Percentiles rank a stretch among this genome's conserved stretches.
Evolutionary conservation across 192 early-diverging fungal genomes (phyloP).

Genomic region (Umbelopsis sp.): DNA sequence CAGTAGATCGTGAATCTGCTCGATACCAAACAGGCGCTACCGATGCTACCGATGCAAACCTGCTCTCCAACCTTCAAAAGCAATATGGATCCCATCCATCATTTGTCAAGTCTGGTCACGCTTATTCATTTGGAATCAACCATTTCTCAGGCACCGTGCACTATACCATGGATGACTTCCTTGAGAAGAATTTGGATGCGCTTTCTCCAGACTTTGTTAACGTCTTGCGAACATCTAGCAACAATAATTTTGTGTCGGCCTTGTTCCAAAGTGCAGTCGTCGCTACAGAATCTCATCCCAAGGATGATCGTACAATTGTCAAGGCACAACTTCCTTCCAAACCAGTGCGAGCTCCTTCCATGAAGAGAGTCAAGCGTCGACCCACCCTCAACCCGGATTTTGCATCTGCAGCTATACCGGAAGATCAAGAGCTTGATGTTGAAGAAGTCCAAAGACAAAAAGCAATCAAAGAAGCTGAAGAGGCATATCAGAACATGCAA

Average conservation of each 20-base stretch:
- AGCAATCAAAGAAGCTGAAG: slow-evolving; percentile 27
- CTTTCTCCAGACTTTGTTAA: slow-evolving; percentile 83
- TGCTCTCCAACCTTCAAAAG: slow-evolving; percentile 41
- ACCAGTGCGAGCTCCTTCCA: slow-evolving; percentile 72
- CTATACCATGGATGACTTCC: slow-evolving; percentile 81
- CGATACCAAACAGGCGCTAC: slow-evolving; percentile 46
- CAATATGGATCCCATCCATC: slow-evolving; percentile 39
- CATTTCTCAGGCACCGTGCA: slow-evolving; percentile 74
- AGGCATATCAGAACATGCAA: slow-evolving; percentile 42
- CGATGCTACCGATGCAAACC: slow-evolving; percentile 53
- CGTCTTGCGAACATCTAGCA: slow-evolving; percentile 70
- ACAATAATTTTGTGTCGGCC: slow-evolving; percentile 73
- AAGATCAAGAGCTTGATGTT: slow-evolving; percentile 22
- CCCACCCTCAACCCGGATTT: slow-evolving; percentile 20
- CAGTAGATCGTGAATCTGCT: slow-evolving; percentile 50
- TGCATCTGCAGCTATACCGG: slow-evolving; percentile 26
- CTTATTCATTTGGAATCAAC: slow-evolving; percentile 68
- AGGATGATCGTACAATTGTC: slow-evolving; percentile 75
- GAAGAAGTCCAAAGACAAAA: slow-evolving; percentile 28
- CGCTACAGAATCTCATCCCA: slow-evolving; percentile 74
- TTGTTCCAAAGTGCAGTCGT: slow-evolving; percentile 78
- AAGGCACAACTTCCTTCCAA: slow-evolving; percentile 76
- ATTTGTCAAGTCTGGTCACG: slow-evolving; percentile 41
- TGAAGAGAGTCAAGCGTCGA: slow-evolving; percentile 51
- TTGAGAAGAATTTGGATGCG: slow-evolving; percentile 76